Conservation (phyloP, 345 rosid genomes). For the Gossypium longicalyx region DNA sequence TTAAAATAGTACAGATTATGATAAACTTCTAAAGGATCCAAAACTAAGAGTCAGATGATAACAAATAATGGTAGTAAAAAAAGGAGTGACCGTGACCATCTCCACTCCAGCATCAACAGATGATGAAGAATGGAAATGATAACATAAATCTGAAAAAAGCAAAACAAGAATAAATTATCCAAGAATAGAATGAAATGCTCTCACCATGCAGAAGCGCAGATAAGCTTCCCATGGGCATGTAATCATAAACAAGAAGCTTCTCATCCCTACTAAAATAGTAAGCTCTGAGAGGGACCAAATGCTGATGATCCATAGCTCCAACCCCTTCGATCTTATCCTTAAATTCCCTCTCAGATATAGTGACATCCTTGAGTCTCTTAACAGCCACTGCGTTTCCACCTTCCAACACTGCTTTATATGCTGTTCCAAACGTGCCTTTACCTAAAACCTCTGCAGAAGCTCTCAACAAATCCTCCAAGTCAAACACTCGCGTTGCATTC, state of each 20-base stretch:
- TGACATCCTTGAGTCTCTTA: conserved; percentile 88
- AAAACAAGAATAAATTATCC: not conserved
- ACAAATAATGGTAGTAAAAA: not conserved
- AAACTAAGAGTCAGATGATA: not conserved
- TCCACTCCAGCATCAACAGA: not conserved
- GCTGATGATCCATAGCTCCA: conserved; percentile 86
- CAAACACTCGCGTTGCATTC: conserved; percentile 59
- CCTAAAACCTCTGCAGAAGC: conserved; percentile 98
- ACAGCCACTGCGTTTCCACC: conserved; percentile 30
- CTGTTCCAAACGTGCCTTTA: conserved; percentile 95
- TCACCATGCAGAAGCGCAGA: conserved; percentile 57
- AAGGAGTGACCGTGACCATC: not conserved
- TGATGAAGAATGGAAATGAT: conserved; percentile 3
- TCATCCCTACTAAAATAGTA: conserved; percentile 88
- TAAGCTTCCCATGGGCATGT: conserved; percentile 97
- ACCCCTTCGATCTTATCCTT: conserved; percentile 79
- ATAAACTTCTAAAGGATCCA: not conserved
- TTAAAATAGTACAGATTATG: not conserved
- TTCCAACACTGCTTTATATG: conserved; percentile 91
- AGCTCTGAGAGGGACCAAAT: conserved; percentile 82
- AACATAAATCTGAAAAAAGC: not conserved
- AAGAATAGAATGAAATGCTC: not conserved
- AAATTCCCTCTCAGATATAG: conserved; percentile 61
- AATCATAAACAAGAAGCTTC: conserved; percentile 93
- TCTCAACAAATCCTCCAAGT: conserved; percentile 86